A percentile compares a stretch with the other conserved stretches of the same genome.
These are phyloP conservation scores for Fusarium caatingaense DNA, from an alignment of 2,329 filamentous ascomycete species.

Conservation along the genomic window DNA sequence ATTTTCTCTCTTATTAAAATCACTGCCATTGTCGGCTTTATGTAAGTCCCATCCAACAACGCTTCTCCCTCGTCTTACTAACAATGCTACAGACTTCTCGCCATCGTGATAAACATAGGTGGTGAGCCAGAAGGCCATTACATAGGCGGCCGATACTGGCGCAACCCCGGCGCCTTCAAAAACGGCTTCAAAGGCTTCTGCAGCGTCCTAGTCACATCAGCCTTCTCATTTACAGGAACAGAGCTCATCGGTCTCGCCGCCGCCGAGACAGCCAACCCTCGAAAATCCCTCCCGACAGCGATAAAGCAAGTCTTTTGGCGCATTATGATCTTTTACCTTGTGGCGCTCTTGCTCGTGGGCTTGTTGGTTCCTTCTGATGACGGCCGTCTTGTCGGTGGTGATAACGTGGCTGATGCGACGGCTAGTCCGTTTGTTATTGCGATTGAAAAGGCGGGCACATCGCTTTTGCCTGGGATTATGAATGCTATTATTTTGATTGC, in stretches of 20 bases:
- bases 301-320: conserved; percentile 97
- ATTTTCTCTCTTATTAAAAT: conserved; percentile 89
- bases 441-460: conserved; percentile 84
- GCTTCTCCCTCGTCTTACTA: not conserved
- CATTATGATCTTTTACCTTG: conserved; percentile 89
- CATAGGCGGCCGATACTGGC: conserved; percentile 84
- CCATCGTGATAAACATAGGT: conserved; percentile 85
- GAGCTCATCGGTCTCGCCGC: conserved; percentile 82
- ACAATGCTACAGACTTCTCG: conserved; percentile 71
- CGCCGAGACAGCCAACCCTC: conserved; percentile 80
- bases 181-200: conserved; percentile 86
- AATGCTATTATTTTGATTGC: conserved; percentile 94
- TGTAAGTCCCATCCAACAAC: conserved; percentile 65
- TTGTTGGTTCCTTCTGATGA: conserved; percentile 83
- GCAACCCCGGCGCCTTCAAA: conserved; percentile 81
- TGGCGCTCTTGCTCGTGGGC: conserved; percentile 84
- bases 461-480: conserved; percentile 86
- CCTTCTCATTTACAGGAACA: conserved; percentile 80
- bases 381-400: conserved; percentile 66
- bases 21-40: conserved; percentile 86
- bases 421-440: conserved; percentile 95
- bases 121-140: conserved; percentile 79
- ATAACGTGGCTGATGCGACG: conserved; percentile 69
- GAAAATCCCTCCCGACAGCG: conserved; percentile 84
- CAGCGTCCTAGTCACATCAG: conserved; percentile 79